Evolutionary conservation across 345 rosid genomes (phyloP), one percentile per base, ranked within the genome.

Genomic region (Eucalyptus fibrosa): DNA sequence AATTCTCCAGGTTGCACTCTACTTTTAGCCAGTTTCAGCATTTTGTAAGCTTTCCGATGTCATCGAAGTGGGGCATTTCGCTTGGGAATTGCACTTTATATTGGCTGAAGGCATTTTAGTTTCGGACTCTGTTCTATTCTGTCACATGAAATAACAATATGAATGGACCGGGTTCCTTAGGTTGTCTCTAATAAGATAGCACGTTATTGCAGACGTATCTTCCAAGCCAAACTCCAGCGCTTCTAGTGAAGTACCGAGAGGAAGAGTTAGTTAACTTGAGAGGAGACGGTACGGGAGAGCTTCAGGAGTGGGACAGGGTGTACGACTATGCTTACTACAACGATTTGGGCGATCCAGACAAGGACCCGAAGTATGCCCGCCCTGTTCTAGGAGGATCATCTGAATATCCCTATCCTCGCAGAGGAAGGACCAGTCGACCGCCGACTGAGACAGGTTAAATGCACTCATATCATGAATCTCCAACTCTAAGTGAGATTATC

Each of bases 311-410:
- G 94, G 93, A 93, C 45, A 91, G 93, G 80, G 93, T 93, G 15
- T 94, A 93, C 72, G 95, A 94, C 87, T 92, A 94, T 87, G 94
- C 92, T 60, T 90, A 51, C 87, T 94, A 92, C 91, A 94, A 92
- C 37, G 94, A 94, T 88, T 55, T 94, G 89, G 93, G 94, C 6
- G 89, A 93, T 86, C 95, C 94, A 30, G 94, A 92, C 47, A 90
- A 89, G 81, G 93, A 90, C 69, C 51, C 88, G 6, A 50, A 89
- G n/a, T 88, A 88, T 88, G 93, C 87, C 50, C 92, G 94, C 69
- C 93, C 94, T 7, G 85, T 92, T 88, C 94, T 94, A 53, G 95
- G 94, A 19, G 95, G 94, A 21, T 93, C 95, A 12, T 4, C 88
- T 28, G 88, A 92, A 44, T 91, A 91, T 47, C 95, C 95, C 60